A percentile compares a stretch with the other conserved stretches of the same genome.
These are phyloP conservation scores for Gamsiella multidivaricata DNA, from an alignment of 192 early-diverging fungal species.

Conservation along the genomic window DNA sequence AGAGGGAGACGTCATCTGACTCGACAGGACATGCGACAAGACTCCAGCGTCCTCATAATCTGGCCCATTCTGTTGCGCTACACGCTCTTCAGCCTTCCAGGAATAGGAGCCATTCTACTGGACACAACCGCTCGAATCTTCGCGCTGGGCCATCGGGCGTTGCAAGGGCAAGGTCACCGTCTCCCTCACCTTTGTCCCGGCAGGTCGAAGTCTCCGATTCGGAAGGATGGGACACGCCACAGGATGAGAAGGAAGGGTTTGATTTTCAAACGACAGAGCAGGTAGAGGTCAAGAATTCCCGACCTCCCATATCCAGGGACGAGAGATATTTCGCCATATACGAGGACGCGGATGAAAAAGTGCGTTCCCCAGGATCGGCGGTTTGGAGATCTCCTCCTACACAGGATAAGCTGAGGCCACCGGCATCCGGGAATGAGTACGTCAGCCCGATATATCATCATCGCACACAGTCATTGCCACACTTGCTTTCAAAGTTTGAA, in stretches of 20 bases:
- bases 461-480: constrained; percentile 10
- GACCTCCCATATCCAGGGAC: too few species aligned
- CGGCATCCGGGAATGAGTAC: too few species aligned
- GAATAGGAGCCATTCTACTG: neutral
- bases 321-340: too few species aligned
- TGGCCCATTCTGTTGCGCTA: constrained; percentile 7
- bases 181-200: constrained; percentile 27
- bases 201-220: constrained; percentile 25
- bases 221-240: constrained; percentile 18
- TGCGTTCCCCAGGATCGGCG: too few species aligned
- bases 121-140: neutral
- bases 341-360: too few species aligned
- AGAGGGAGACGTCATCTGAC: neutral
- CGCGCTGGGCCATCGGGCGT: neutral
- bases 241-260: constrained; percentile 15
- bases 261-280: neutral
- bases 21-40: neutral
- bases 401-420: too few species aligned
- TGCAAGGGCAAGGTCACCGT: constrained; percentile 22
- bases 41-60: neutral
- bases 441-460: neutral
- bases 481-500: neutral
- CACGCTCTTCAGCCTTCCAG: constrained; percentile 29
- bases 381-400: too few species aligned
- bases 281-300: too few species aligned